phyloP scores from a whole-genome alignment of 805 yeast species.

The Metschnikowia corniflorae region DNA sequence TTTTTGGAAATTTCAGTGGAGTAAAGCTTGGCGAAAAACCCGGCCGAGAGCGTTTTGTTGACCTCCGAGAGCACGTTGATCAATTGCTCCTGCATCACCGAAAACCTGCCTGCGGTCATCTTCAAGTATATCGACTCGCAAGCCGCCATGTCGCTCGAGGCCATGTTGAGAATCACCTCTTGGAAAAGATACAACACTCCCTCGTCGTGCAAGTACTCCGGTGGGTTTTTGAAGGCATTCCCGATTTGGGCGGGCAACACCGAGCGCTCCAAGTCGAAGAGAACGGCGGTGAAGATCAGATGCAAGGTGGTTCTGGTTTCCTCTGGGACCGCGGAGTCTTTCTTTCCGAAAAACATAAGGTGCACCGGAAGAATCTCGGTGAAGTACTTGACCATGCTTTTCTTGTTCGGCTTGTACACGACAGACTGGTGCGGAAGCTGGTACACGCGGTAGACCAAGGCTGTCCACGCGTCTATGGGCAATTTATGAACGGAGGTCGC shows the following conservation, averaged over 20 bases:
- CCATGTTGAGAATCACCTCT: slow-evolving; percentile 28
- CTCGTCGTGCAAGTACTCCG: slow-evolving; percentile 2
- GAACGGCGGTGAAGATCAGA: slow-evolving; percentile 5
- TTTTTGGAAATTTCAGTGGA: slow-evolving; percentile 22
- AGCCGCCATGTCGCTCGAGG: slow-evolving; percentile 29
- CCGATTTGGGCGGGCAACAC: slow-evolving; percentile 5
- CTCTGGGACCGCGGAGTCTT: neutral
- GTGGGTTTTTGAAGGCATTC: neutral
- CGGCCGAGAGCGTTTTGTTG: slow-evolving; percentile 52
- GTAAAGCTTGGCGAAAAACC: slow-evolving; percentile 45
- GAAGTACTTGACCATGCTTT: slow-evolving; percentile 26
- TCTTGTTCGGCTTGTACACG: slow-evolving; percentile 28
- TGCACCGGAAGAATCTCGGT: slow-evolving; percentile 21
- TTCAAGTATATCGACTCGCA: slow-evolving; percentile 49
- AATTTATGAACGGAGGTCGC: neutral
- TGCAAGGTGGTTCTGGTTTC: slow-evolving; percentile 5
- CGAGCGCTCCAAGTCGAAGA: slow-evolving; percentile 7
- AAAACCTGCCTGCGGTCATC: slow-evolving; percentile 35
- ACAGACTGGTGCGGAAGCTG: slow-evolving; percentile 22
- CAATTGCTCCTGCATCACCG: slow-evolving; percentile 39
- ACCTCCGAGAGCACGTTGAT: slow-evolving; percentile 45
- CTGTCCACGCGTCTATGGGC: slow-evolving; percentile 23
- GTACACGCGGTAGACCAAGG: slow-evolving; percentile 21
- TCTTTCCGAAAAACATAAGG: slow-evolving; percentile 7
- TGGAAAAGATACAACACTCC: slow-evolving; percentile 20